Evolutionary conservation across 2,329 filamentous ascomycete genomes (phyloP), one percentile per base, ranked within the genome.

Genomic region (Pestalotiopsis sp.): DNA sequence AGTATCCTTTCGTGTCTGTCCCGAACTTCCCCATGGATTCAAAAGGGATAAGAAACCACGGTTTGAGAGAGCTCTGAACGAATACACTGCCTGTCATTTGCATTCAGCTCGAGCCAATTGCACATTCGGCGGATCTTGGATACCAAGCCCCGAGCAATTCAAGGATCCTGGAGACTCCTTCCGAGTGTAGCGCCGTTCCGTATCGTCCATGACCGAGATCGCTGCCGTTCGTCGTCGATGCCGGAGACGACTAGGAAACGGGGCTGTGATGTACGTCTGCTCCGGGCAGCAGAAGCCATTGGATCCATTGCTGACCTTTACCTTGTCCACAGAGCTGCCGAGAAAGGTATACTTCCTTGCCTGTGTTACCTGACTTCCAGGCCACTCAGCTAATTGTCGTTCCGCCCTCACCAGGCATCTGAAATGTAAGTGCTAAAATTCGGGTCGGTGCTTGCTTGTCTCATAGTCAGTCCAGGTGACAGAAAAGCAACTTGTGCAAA

Each of bases 21-120:
- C n/a, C 31, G 25, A 61, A 27, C 20, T 61, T 36, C 59, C 59
- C 31, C 31, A 36, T 38, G 31, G 3, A 61, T 61, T 61, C 14
- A 36, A 61, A 61, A 61, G 31, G 59, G 59, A 61, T 61, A 61
- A n/a, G 59, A 61, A 61, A 17, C 27, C 31, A 38, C 59, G 59
- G 27, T 52, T 52, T 31, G 6, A 58, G 25, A n/a, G 13, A 38
- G 6, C 17, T 36, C 59, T 11, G 12, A n/a, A 11, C 20, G 25
- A 61, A 36, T 36, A 61, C 17, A 38, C 14, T 14, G 14, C 9
- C 25, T 23, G 23, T 27, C 11, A 25, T 13, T 27, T 27, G 11
- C 27, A 25, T 23, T 36, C 57, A 25, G 20, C 12, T 25, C n/a
- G n/a, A 52, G 14, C 45, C 45, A n/a, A n/a, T 52, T 52, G 45